Evolutionary conservation across 768 basidiomycete genomes (phyloP), one percentile per base, ranked within the genome.

Genomic region (Collybia sp.): DNA sequence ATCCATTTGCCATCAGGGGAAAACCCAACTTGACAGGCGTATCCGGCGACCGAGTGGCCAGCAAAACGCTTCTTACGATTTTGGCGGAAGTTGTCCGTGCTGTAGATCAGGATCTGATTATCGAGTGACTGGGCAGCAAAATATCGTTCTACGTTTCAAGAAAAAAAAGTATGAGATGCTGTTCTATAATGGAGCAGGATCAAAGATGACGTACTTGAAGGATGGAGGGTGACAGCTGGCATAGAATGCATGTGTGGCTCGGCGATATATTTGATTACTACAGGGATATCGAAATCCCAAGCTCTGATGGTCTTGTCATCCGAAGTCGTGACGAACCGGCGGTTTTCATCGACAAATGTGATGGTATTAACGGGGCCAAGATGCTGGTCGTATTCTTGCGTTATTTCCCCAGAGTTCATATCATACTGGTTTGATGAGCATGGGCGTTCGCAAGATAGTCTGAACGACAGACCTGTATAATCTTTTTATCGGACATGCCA

Each of bases 231-330:
- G 40, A 98, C 94, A 13, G 96, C 90, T 6, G 96, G 96, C 94
- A 99, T 98, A 13, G 93, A 96, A 68, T 99, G 94, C 96, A 99
- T 98, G 60, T 93, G 85, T 3, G 96, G 96, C 65, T 99, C 96
- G 15, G 96, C 95, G 48, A 98, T 98, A 64, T 97, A 96, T 66
- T 99, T 99, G 75, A 99, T 98, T 44, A 96, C 93, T 31, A 98
- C 96, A 5, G 96, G 96, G 52, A 99, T 98, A 66, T 99, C 96
- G 64, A 87, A 98, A 64, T 99, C 96, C 96, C 96, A 99, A 13
- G 93, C 95, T 38, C 96, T 85, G 52, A 99, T 96, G 2, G 93
- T 96, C 70, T 98, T 98, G 70, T 99, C 96, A 62, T 99, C 96
- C 9, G 93, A 97, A 12, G 95, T 98, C 2, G 96, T 98, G 44